Percentiles rank a stretch among this genome's conserved stretches.
phyloP scores from a whole-genome alignment of 257 asterid species.

The Thymus quinquecostatus region DNA sequence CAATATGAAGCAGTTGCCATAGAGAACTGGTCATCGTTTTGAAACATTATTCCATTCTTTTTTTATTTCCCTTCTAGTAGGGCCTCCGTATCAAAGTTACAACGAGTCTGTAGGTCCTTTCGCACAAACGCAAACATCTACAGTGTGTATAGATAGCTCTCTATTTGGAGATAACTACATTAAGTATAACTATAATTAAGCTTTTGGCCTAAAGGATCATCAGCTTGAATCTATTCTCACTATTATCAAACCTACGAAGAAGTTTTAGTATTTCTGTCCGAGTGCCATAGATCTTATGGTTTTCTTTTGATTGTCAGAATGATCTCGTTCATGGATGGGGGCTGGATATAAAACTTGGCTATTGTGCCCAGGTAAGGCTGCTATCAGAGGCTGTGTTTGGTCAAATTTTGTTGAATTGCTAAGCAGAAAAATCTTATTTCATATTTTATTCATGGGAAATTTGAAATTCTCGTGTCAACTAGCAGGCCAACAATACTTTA shows the following conservation, averaged over 20 bases:
- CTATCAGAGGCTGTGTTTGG: neutral
- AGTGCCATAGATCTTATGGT: conserved; percentile 6
- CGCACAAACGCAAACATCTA: neutral
- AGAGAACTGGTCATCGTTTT: neutral
- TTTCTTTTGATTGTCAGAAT: conserved; percentile 55
- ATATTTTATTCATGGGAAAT: neutral
- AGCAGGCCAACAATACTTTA: neutral
- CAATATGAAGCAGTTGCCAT: neutral
- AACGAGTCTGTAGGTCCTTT: neutral
- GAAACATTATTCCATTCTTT: neutral
- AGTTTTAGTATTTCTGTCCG: neutral
- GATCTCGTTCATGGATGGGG: conserved; percentile 99
- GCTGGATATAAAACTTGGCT: conserved; percentile 97
- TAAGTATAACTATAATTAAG: neutral
- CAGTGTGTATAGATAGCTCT: neutral
- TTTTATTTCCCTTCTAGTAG: neutral
- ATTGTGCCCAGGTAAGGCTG: conserved; percentile 85
- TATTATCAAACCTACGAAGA: neutral
- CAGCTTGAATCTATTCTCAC: neutral
- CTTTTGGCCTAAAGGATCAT: neutral
- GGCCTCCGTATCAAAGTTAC: neutral
- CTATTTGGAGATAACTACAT: neutral
- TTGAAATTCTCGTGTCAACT: conserved; percentile 1
- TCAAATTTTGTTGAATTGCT: neutral
- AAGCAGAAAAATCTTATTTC: neutral